Evolutionary conservation across 495 filamentous ascomycete genomes (phyloP).

Genomic region (Aspergillus haitiensis): DNA sequence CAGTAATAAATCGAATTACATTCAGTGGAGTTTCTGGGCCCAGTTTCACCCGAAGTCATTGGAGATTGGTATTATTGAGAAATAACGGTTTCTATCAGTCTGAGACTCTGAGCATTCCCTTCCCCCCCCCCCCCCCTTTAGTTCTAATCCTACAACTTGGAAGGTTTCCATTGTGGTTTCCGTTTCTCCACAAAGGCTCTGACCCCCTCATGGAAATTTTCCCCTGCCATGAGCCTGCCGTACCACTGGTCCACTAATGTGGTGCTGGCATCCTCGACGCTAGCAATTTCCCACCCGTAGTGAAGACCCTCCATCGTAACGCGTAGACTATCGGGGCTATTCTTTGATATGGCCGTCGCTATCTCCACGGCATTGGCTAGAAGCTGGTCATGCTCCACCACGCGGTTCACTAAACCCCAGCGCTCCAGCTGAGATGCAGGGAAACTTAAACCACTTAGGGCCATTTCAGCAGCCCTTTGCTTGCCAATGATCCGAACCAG

Average conservation of each 20-base stretch:
- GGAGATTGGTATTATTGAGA: too few species aligned
- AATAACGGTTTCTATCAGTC: too few species aligned
- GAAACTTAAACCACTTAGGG: slow-evolving; percentile 61
- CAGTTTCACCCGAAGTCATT: too few species aligned
- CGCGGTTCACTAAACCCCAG: slow-evolving; percentile 53
- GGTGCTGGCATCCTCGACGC: slow-evolving; percentile 63
- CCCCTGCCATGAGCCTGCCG: slow-evolving; percentile 57
- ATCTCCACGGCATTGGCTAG: slow-evolving; percentile 15
- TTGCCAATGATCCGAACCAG: slow-evolving; percentile 65
- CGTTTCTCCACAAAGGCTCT: slow-evolving; percentile 79
- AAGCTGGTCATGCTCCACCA: slow-evolving; percentile 7
- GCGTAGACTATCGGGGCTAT: slow-evolving; percentile 59
- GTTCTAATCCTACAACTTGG: slow-evolving; percentile 58
- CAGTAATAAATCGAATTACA: too few species aligned
- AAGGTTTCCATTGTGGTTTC: slow-evolving; percentile 67
- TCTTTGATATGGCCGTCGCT: slow-evolving; percentile 11
- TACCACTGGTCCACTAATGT: slow-evolving; percentile 60
- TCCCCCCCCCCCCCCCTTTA: background rate
- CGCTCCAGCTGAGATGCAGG: slow-evolving; percentile 55
- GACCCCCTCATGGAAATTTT: slow-evolving; percentile 78
- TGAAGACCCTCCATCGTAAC: slow-evolving; percentile 65
- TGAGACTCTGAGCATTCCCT: too few species aligned
- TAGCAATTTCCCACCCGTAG: slow-evolving; percentile 64
- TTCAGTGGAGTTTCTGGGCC: too few species aligned
- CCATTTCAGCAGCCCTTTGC: slow-evolving; percentile 71